These are phyloP conservation scores for Kodamaea leandrae DNA, from an alignment of 805 yeast genomes.

Conservation along the genomic window DNA sequence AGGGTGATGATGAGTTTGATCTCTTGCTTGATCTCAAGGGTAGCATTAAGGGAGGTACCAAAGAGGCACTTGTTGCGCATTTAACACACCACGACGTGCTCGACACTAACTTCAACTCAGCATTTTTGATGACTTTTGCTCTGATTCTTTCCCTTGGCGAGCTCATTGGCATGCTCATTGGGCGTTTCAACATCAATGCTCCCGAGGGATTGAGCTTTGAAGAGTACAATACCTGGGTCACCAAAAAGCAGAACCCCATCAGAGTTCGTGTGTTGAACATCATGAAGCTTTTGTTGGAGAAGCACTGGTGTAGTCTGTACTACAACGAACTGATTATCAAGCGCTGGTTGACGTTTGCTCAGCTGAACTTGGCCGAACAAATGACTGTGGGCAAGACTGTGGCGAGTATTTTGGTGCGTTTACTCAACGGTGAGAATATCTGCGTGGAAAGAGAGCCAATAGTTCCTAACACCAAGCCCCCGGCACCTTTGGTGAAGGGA, in stretches of 20 bases:
- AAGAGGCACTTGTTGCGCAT: slow-evolving; percentile 73
- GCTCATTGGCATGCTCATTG: slow-evolving; percentile 55
- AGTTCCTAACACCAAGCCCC: slow-evolving; percentile 30
- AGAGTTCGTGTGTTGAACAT: slow-evolving; percentile 63
- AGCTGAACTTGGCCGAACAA: slow-evolving; percentile 17
- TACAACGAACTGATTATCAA: slow-evolving; percentile 42
- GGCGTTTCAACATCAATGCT: slow-evolving; percentile 67
- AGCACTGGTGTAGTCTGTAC: slow-evolving; percentile 67
- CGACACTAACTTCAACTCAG: slow-evolving; percentile 62
- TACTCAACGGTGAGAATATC: slow-evolving; percentile 31
- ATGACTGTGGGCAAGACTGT: slow-evolving; percentile 30
- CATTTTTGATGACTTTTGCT: slow-evolving; percentile 72
- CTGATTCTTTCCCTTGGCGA: slow-evolving; percentile 69
- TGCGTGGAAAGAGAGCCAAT: slow-evolving; percentile 28
- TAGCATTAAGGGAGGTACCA: slow-evolving; percentile 77
- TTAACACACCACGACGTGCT: slow-evolving; percentile 69
- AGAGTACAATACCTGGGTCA: slow-evolving; percentile 75
- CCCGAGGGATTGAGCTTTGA: slow-evolving; percentile 86
- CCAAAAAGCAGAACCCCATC: slow-evolving; percentile 65
- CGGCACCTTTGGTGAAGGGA: slow-evolving; percentile 40
- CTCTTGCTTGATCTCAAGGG: slow-evolving; percentile 63
- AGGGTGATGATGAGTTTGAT: slow-evolving; percentile 61
- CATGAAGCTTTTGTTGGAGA: slow-evolving; percentile 63
- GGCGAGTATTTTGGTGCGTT: slow-evolving; percentile 20
- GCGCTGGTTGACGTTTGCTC: slow-evolving; percentile 33